Base-by-base conservation (phyloP, 1,139 yeast genomes). In the Taiozyma onychis region DNA sequence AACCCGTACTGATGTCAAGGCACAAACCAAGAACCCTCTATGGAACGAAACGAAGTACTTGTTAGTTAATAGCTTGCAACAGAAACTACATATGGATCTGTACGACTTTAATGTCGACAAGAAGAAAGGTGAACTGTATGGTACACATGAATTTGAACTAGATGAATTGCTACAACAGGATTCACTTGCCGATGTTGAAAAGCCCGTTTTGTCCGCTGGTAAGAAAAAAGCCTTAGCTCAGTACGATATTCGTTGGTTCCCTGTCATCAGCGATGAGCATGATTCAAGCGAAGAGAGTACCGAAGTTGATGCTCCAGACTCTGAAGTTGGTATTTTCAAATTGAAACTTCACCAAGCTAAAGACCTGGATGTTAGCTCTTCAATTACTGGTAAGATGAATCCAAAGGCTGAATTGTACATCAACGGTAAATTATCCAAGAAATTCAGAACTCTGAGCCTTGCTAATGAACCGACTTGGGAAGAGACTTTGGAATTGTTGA, bases 391-490 rank as follows among this genome's bases (percentile, higher is more conserved):
- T 45, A 76, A 75, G 49, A 70, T 86, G 63, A 83, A 85, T 60
- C 88, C 93, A 28, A 82, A 77, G 63, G 89, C 89, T 11, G 88
- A 83, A 59, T 67, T 86, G 26, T 81, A 68, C 59, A 66, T 84
- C 49, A 80, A 84, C 62, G 77, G 75, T 44, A 76, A 81, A 54
- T 68, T 79, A 51, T 74, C 76, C 14, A 77, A 77, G 59, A 68
- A 69, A 6, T 78, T 82, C 54, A 81, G 93, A 73, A 76, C 76
- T 41, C 72, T 85, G 62, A 81, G 81, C 62, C 78, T 80, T 62
- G 76, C 81, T 18, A 85, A 85, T 60, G 88, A 82, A 59, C 95
- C 95, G 18, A 70, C 81, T 16, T 86, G 87, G 84, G 83, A 81
- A 56, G 81, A 81, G 59, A 66, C 76, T 24, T 68, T 81, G 51